A percentile compares a stretch with the other conserved stretches of the same genome.
phyloP scores from a whole-genome alignment of 306 rosid genomes.

The Ziziphus jujuba region DNA sequence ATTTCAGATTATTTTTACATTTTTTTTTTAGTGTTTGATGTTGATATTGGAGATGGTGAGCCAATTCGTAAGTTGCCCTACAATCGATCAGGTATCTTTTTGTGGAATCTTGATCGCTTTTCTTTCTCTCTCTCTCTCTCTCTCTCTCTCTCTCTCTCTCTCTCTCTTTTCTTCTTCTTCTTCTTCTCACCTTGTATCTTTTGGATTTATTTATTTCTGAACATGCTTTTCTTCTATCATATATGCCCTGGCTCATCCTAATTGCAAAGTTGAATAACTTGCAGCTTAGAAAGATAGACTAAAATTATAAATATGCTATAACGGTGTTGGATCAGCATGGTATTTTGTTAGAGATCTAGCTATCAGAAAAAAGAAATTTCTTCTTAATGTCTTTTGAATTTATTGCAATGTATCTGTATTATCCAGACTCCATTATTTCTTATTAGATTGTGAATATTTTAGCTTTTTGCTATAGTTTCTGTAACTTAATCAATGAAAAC shows the following conservation, averaged over 20 bases:
- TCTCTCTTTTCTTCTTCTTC: too few relatives aligned
- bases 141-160: too few relatives aligned
- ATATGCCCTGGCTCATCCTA: background rate
- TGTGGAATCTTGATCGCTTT: too few relatives aligned
- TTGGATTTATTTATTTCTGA: background rate
- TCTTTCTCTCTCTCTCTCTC: too few relatives aligned
- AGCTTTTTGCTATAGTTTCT: conserved; percentile 14
- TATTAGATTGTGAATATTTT: background rate
- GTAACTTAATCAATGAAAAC: background rate
- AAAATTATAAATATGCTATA: too few relatives aligned
- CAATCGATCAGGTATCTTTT: conserved; percentile 72
- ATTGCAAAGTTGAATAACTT: background rate
- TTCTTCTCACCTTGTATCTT: background rate
- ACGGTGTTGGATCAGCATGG: background rate
- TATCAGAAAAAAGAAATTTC: background rate
- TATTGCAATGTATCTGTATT: conserved; percentile 4
- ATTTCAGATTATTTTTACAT: conserved; percentile 17
- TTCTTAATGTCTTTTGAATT: background rate
- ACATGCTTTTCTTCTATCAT: background rate
- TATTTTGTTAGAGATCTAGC: background rate
- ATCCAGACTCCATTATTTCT: conserved; percentile 17
- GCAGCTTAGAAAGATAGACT: background rate
- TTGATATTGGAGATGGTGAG: conserved; percentile 93
- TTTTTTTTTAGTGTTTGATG: conserved; percentile 80
- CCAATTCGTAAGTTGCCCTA: conserved; percentile 90